Conservation (phyloP, 331 rosid genomes). For the Telfairia occidentalis region DNA sequence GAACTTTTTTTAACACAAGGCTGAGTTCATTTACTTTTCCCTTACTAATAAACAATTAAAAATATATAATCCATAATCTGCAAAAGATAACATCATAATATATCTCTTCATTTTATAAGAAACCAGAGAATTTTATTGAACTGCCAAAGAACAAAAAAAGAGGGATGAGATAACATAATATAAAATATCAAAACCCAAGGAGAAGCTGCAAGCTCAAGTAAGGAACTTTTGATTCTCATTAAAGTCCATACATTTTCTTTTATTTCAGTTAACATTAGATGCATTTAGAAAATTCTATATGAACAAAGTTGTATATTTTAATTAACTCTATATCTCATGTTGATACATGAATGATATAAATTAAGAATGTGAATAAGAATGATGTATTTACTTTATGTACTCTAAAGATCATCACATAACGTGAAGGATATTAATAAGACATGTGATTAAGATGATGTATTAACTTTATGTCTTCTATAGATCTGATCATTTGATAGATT, state of each 20-base stretch:
- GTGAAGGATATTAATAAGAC: no score
- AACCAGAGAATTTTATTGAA: no score
- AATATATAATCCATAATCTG: not conserved
- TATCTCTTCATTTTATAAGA: no score
- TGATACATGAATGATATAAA: not conserved
- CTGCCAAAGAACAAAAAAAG: no score
- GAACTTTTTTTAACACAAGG: not conserved
- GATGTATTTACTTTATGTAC: not conserved
- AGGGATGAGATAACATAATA: no score
- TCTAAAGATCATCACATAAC: no score
- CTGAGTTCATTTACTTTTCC: not conserved
- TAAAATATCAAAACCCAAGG: not conserved
- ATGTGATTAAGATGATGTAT: no score
- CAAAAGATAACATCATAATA: no score
- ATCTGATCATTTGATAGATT: no score
- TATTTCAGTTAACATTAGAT: not conserved
- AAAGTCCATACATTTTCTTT: not conserved
- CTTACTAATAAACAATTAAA: not conserved
- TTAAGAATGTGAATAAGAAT: not conserved
- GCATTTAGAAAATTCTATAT: not conserved
- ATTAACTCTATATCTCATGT: not conserved
- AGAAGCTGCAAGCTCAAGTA: not conserved
- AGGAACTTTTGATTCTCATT: not conserved
- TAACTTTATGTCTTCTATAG: no score
- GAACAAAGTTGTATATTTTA: not conserved